These are phyloP conservation scores for Jaltomata sinuosa DNA, from an alignment of 257 asterid genomes.

Conservation along the genomic window DNA sequence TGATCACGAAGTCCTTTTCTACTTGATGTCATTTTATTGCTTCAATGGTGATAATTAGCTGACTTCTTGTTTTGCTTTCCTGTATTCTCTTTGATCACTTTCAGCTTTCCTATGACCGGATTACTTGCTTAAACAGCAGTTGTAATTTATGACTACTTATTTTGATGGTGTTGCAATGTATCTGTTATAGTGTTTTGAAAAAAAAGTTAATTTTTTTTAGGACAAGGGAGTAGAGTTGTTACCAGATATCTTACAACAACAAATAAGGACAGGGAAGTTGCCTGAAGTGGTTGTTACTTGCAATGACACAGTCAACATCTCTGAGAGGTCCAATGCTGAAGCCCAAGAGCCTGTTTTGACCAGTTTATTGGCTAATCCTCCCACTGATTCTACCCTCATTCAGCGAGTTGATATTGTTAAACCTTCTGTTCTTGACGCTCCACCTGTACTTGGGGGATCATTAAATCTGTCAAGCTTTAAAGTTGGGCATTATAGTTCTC, in stretches of 20 bases:
- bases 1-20: not conserved
- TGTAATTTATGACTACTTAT: not conserved
- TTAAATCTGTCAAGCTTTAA: conserved; percentile 1
- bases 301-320: conserved; percentile 12
- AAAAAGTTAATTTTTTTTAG: conserved; percentile 25
- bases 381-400: conserved; percentile 6
- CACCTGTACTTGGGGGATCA: conserved; percentile 13
- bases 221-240: conserved; percentile 65
- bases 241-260: conserved; percentile 64
- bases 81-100: not conserved
- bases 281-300: conserved; percentile 29
- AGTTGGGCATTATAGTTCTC: conserved; percentile 9
- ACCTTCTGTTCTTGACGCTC: conserved; percentile 6
- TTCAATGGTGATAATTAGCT: not conserved
- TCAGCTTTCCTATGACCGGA: not conserved
- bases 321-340: conserved; percentile 22
- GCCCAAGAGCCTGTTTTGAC: conserved; percentile 51
- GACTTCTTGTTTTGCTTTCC: not conserved
- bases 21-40: not conserved
- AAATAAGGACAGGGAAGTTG: conserved; percentile 52
- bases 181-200: not conserved
- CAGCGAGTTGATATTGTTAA: conserved; percentile 7
- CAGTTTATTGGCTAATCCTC: conserved; percentile 33
- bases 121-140: not conserved
- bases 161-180: not conserved